These are phyloP conservation scores for Limtongia smithiae DNA, from an alignment of 805 yeast species.

Conservation along the genomic window DNA sequence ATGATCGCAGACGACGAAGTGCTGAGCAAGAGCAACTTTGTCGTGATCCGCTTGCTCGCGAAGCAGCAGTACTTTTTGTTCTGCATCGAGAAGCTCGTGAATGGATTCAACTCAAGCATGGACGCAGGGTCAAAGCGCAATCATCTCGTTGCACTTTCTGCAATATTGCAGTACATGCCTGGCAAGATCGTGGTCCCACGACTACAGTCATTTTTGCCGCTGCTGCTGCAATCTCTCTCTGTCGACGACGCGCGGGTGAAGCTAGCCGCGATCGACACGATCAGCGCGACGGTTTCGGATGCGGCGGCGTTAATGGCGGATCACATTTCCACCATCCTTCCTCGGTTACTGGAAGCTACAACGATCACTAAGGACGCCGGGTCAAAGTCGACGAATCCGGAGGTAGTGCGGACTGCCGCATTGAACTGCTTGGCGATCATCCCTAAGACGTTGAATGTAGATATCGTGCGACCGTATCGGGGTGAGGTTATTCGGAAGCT, in stretches of 20 bases:
- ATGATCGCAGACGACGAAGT: slow-evolving; percentile 64
- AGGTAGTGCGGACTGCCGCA: slow-evolving; percentile 53
- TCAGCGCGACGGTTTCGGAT: slow-evolving; percentile 55
- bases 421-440: slow-evolving; percentile 56
- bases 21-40: slow-evolving; percentile 51
- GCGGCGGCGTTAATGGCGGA: slow-evolving; percentile 50
- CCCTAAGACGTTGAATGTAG: slow-evolving; percentile 40
- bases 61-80: slow-evolving; percentile 74
- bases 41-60: slow-evolving; percentile 64
- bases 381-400: slow-evolving; percentile 37
- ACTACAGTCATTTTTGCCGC: slow-evolving; percentile 61
- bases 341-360: slow-evolving; percentile 45
- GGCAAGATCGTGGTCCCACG: slow-evolving; percentile 61
- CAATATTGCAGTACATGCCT: slow-evolving; percentile 63
- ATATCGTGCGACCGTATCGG: slow-evolving; percentile 51
- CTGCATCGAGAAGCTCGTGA: slow-evolving; percentile 54
- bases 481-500: slow-evolving; percentile 48
- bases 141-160: slow-evolving; percentile 63
- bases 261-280: slow-evolving; percentile 58
- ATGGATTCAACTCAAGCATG: slow-evolving; percentile 40
- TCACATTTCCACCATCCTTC: slow-evolving; percentile 57
- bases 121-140: slow-evolving; percentile 41
- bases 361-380: no score
- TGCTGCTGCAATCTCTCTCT: slow-evolving; percentile 61
- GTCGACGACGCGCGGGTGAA: slow-evolving; percentile 47